Evolutionary conservation across 2,329 filamentous ascomycete species (phyloP).

Genomic region (Drechslerella coelobrocha): DNA sequence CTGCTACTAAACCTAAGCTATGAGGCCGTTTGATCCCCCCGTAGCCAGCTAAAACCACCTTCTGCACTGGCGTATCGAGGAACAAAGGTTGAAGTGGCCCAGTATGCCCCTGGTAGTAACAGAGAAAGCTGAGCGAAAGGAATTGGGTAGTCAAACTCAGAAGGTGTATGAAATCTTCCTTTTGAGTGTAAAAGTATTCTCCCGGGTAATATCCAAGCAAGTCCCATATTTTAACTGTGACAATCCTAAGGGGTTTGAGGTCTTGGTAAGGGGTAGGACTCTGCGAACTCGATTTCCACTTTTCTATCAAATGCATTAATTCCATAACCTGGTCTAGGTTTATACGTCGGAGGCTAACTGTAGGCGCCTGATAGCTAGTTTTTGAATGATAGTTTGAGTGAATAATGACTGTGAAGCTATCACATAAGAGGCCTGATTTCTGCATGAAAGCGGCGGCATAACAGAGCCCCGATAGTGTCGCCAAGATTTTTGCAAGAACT

Average conservation of each 20-base stretch:
- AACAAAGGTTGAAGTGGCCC: constrained; percentile 20
- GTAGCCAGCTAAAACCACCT: constrained; percentile 9
- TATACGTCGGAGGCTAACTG: background rate
- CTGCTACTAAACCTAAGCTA: background rate
- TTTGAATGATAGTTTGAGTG: background rate
- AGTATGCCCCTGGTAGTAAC: constrained; percentile 17
- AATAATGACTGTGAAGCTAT: constrained; percentile 14
- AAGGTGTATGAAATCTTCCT: background rate
- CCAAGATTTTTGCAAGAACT: constrained; percentile 2
- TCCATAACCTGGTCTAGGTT: background rate
- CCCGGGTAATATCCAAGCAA: background rate
- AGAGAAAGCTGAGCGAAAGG: constrained; percentile 12
- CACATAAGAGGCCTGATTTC: constrained; percentile 5
- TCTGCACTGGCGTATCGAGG: constrained; percentile 19
- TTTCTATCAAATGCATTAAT: no score
- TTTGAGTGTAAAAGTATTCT: background rate
- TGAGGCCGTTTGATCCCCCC: background rate
- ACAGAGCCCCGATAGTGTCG: background rate
- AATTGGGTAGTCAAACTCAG: constrained; percentile 14
- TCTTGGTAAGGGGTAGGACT: background rate
- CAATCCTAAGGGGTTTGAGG: background rate
- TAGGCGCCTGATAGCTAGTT: background rate
- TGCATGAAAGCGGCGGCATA: constrained; percentile 15
- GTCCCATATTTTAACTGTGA: background rate
- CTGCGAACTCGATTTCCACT: background rate